Evolutionary conservation across 805 yeast genomes (phyloP).

Genomic region (Starmerella stigmatis): DNA sequence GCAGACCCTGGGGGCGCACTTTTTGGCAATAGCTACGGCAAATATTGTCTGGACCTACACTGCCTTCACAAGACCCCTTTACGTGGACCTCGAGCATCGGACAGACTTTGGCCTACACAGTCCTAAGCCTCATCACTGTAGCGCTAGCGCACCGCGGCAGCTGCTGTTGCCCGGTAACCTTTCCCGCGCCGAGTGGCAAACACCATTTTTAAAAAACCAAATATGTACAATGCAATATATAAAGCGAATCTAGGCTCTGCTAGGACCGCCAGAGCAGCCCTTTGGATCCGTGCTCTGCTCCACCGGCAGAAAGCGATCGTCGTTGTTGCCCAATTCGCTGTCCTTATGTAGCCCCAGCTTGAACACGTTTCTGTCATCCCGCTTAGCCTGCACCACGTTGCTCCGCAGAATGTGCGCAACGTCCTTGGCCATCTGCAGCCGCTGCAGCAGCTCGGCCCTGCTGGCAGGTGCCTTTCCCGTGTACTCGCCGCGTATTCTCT

Average conservation of each 20-base stretch:
- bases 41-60: no score
- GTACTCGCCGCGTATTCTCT: constrained; percentile 20
- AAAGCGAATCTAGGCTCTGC: background rate
- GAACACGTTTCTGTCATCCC: constrained; percentile 24
- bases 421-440: constrained; percentile 50
- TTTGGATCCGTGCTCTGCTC: background rate
- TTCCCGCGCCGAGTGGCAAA: no score
- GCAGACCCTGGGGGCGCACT: no score
- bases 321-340: constrained; percentile 88
- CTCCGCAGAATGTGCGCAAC: constrained; percentile 57
- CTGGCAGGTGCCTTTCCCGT: constrained; percentile 10
- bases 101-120: no score
- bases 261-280: constrained; percentile 20
- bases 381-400: constrained; percentile 77
- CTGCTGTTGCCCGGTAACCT: no score
- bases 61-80: no score
- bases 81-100: no score
- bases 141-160: no score
- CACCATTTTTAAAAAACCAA: no score
- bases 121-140: no score
- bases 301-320: constrained; percentile 25
- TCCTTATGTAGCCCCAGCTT: constrained; percentile 62
- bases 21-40: no score
- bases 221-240: no score
- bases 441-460: constrained; percentile 35